Base-by-base conservation (phyloP, 2,329 filamentous ascomycete genomes). In the Aspergillus sp. region DNA sequence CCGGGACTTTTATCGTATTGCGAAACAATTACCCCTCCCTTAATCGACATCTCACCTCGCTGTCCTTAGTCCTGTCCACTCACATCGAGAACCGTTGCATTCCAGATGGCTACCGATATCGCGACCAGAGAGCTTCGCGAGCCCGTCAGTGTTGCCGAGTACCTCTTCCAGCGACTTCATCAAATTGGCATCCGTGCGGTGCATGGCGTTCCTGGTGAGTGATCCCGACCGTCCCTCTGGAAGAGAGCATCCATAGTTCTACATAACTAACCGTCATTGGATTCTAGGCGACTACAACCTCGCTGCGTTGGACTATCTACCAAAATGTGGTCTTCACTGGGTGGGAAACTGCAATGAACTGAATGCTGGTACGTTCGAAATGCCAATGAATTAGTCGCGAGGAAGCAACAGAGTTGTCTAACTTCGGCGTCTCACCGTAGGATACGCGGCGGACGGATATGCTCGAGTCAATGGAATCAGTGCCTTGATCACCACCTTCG, bases 361-460 rank as follows among this genome's bases (percentile, higher is more conserved):
- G 55, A 85, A 86, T 70, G 83, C 83, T 56, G 81, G 81, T 82
- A 75, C 56, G 69, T 32, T 9, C 39, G 32, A 55, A 18, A 5
- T 24, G 18, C 32, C 47, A 46, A 11, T n/a, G 1, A 2, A 24
- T 1, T 1, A 14, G 1, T 7, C 6, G 18, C 32, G 3, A 12
- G 16, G 16, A 32, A 16, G 6, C 20, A 24, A 22, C 14, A 20
- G 54, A 20, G 16, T 22, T 14, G 22, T 31, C 32, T 59, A 29
- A 54, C 49, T 7, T n/a, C 36, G 50, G 11, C 45, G 26, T 32
- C 14, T 26, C 20, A 54, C 6, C 49, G 7, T 54, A 75, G 88
- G 87, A 18, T 92, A 92, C 69, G 89, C 90, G 29, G 88, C 90
- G n/a, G 90, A 92, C 76, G 90, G 90, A 24, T 92, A 92, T 71